Evolutionary conservation across 768 basidiomycete genomes (phyloP), one percentile per base, ranked within the genome.

Genomic region (Pleurotus citrinopileatus): DNA sequence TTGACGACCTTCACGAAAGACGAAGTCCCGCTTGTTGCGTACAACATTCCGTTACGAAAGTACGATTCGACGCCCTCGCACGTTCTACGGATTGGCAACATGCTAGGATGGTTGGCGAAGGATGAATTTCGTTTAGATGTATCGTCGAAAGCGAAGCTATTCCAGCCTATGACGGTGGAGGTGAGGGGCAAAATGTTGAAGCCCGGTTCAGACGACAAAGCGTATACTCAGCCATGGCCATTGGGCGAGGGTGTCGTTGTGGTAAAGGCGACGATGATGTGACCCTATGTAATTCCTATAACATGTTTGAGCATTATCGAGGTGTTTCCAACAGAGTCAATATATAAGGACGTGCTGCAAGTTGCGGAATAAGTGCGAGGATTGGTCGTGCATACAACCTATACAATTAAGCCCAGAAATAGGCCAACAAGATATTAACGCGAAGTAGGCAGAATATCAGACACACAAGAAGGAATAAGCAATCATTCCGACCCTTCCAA

Each of bases 401-500:
- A n/a, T n/a, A n/a, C n/a, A n/a, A n/a, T n/a, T n/a, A n/a, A n/a
- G n/a, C n/a, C n/a, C n/a, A n/a, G n/a, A n/a, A n/a, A n/a, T n/a
- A n/a, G n/a, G n/a, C n/a, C n/a, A n/a, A n/a, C n/a, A n/a, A n/a
- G n/a, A n/a, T n/a, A n/a, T n/a, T n/a, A n/a, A n/a, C n/a, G n/a
- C n/a, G n/a, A n/a, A 3, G 32, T 34, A 34, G 32, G n/a, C 32
- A 34, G n/a, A n/a, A 34, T 34, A 34, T 34, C 32, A 34, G 32
- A 1, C 10, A 34, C 9, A 10, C n/a, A 34, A 34, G 32, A 34
- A 34, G 15, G 32, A 34, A 34, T 7, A 34, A 34, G 9, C 2
- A 34, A 34, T 34, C 32, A 15, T 7, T 15, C 7, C 32, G 7
- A 34, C n/a, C 70, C 68, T 54, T 81, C 81, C 55, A 82, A 48